Base-by-base conservation (phyloP, 2,329 filamentous ascomycete species). In the Colletotrichum somersetense region DNA sequence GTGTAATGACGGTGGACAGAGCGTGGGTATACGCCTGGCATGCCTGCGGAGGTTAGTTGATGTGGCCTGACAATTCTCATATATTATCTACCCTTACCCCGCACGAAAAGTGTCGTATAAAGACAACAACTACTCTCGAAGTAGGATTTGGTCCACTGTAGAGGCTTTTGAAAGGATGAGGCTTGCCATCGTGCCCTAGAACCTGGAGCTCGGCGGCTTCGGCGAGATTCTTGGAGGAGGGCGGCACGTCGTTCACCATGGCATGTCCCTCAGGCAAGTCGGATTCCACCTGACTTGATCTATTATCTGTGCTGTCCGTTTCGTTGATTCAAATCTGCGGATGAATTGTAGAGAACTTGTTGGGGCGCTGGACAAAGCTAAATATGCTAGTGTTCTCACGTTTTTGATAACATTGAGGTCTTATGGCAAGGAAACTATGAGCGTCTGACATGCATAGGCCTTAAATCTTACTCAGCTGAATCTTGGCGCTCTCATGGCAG, bases 161-260 rank as follows among this genome's bases (percentile, higher is more conserved):
- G 8, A 57, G 55, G 12, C 10, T 26, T 14, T 23, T 57, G 55
- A 57, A 57, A 40, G 35, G 7, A n/a, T 5, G 16, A 11, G 55
- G 33, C 55, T 57, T 23, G 11, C 20, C 35, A 7, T 57, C 33
- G 5, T 20, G 18, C 12, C 55, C n/a, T 40, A 57, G 33, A 20
- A 57, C 55, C 35, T 57, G 55, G 18, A 57, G 20, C 55, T 57
- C 55, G 18, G 55, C 55, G 11, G 55, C 35, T 57, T 57, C 20
- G 12, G 55, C 33, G 20, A 57, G 55, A 16, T 35, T 20, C 30
- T 26, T 10, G 7, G 55, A 6, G n/a, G 35, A 57, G 16, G 55
- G 55, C 55, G 33, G 35, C 20, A 40, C 35, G 8, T 57, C 55
- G 55, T 35, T 14, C 18, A 57, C 35, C 6, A 7, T 5, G 5